Percentiles rank a stretch among this genome's conserved stretches.
Evolutionary conservation across 495 filamentous ascomycete genomes (phyloP).

Genomic region (Penicillium samsonianum): DNA sequence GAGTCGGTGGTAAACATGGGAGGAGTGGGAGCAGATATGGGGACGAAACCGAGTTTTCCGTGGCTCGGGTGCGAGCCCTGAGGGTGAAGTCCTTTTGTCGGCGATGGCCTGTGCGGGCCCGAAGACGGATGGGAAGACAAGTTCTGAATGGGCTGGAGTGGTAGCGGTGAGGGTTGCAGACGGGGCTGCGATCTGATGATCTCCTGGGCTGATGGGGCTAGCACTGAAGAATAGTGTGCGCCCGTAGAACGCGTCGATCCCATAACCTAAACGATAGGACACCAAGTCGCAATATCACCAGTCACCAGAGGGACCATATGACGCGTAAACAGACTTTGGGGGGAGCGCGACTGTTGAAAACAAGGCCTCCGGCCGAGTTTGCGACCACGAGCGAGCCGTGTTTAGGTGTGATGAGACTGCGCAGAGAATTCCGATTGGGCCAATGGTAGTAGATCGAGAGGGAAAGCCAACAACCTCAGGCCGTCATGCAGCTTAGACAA

Average conservation of each 20-base stretch:
- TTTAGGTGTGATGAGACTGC: conserved; percentile 17
- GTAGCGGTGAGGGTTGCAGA: conserved; percentile 50
- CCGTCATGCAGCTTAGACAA: conserved; percentile 24
- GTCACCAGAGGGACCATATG: conserved; percentile 24
- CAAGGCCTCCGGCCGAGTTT: conserved; percentile 13
- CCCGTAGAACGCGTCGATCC: conserved; percentile 64
- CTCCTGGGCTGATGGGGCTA: conserved; percentile 50
- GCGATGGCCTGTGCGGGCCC: conserved; percentile 57
- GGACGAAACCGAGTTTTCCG: conserved; percentile 51
- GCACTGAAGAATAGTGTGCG: conserved; percentile 66
- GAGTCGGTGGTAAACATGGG: conserved; percentile 77
- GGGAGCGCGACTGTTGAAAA: conserved; percentile 15
- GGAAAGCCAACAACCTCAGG: conserved; percentile 26
- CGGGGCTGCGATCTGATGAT: conserved; percentile 50
- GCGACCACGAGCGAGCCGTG: conserved; percentile 10
- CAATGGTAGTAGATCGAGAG: conserved; percentile 18
- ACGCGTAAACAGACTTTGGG: conserved; percentile 28
- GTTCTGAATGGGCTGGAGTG: conserved; percentile 52
- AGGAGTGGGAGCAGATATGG: conserved; percentile 70
- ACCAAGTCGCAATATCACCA: conserved; percentile 16
- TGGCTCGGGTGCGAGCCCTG: conserved; percentile 38
- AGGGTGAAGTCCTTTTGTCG: conserved; percentile 51
- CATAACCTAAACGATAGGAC: conserved; percentile 43
- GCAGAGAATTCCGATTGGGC: conserved; percentile 24
- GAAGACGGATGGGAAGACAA: conserved; percentile 55